Base-by-base conservation (phyloP, 2,329 filamentous ascomycete species). In the Claviceps maximensis region DNA sequence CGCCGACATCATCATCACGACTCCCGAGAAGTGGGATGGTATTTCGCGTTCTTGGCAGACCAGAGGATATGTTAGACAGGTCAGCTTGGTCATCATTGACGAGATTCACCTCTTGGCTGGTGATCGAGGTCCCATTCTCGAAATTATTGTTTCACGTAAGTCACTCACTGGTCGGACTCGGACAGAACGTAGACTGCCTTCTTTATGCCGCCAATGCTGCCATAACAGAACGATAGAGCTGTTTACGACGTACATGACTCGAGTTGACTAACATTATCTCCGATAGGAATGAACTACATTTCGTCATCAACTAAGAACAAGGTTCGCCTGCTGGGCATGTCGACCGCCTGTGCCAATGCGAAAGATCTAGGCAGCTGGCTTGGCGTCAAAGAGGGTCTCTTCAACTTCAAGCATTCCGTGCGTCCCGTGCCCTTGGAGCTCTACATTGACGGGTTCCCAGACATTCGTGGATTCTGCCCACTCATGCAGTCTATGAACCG, bases 21-120 rank as follows among this genome's bases (percentile, higher is more conserved):
- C 94, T 0, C 94, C 93, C n/a, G 93, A 98, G 71, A 98, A 98
- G 67, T 98, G 93, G 93, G 94, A 98, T 65, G 94, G 94, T 79
- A 97, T 98, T 60, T 95, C 89, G 61, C 87, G 93, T 79, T 95
- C 88, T 63, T 98, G 94, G 93, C 90, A 97, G 68, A 97, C 91
- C 5, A 86, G 93, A 80, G 87, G 87, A 56, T 98, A 98, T 60
- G 93, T 98, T 42, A 83, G 89, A 51, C 86, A 96, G 69, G 93
- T 98, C 55, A 91, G 89, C 56, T 74, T 98, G 17, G 93, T 98
- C 51, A 96, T 98, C 57, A 98, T 98, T 59, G 93, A 98, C 63
- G 93, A 98, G 71, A 98, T 98, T 54, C 93, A 98, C 69, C 73
- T 98, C 29, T 78, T 98, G n/a, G 94, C 93, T 29, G 89, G 93